Percentiles rank a stretch among this genome's conserved stretches.
Conservation (phyloP, 129 eudicot genomes). For the Escallonia herrerae region DNA sequence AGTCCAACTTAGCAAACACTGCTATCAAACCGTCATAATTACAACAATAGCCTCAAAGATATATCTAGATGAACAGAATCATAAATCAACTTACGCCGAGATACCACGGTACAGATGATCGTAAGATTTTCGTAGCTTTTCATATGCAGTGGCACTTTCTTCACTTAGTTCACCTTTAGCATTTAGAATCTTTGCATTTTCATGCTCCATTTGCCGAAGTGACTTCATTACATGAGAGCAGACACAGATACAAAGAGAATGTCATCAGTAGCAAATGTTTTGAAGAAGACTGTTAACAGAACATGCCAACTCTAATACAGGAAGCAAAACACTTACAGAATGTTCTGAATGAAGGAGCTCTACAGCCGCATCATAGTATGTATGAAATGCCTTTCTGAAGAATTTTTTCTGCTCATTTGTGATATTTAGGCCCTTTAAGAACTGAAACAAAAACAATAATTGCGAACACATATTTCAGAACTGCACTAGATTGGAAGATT, state of each 20-base stretch:
- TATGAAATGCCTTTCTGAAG: slow-evolving; percentile 73
- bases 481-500: neutral
- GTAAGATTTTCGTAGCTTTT: slow-evolving; percentile 84
- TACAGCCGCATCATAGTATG: slow-evolving; percentile 70
- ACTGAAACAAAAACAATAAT: slow-evolving; percentile 44
- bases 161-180: slow-evolving; percentile 95
- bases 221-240: slow-evolving; percentile 41
- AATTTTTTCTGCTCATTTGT: slow-evolving; percentile 74
- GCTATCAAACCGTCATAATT: slow-evolving; percentile 1
- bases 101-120: slow-evolving; percentile 90
- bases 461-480: neutral
- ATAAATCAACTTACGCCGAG: slow-evolving; percentile 61
- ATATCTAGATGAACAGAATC: slow-evolving; percentile 1
- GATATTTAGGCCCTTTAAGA: slow-evolving; percentile 74
- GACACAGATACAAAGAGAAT: slow-evolving; percentile 5
- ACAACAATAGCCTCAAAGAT: neutral
- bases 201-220: slow-evolving; percentile 93
- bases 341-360: slow-evolving; percentile 85
- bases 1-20: neutral
- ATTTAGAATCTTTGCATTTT: slow-evolving; percentile 83
- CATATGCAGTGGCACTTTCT: slow-evolving; percentile 86
- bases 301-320: neutral
- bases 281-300: neutral
- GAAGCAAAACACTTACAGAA: slow-evolving; percentile 44
- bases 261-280: neutral